These are phyloP conservation scores for Peronospora belbahrii DNA, from an alignment of 352 stramenopile genomes.

Conservation along the genomic window DNA sequence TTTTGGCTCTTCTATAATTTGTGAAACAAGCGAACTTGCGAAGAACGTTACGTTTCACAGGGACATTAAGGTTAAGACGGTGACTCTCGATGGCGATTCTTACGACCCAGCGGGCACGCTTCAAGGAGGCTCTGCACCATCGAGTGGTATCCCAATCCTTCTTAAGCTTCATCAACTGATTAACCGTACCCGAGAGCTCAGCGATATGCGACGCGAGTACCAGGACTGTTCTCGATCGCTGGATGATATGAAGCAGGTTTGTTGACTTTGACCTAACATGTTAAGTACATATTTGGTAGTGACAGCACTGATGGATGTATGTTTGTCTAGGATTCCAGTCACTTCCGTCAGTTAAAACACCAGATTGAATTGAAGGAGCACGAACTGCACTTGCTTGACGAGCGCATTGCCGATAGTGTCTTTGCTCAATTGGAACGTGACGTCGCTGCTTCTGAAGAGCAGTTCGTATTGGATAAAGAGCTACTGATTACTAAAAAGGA, in stretches of 20 bases:
- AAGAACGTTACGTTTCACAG: constrained; percentile 83
- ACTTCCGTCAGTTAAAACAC: constrained; percentile 66
- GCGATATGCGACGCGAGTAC: constrained; percentile 61
- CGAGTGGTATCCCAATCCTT: constrained; percentile 63
- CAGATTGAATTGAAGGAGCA: constrained; percentile 83
- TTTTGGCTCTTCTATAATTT: constrained; percentile 98
- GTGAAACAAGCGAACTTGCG: constrained; percentile 89
- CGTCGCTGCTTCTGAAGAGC: constrained; percentile 54
- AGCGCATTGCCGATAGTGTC: constrained; percentile 71
- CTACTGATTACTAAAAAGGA: constrained; percentile 55
- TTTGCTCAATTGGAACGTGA: constrained; percentile 75
- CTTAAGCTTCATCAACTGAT: constrained; percentile 79
- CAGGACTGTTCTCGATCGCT: constrained; percentile 49
- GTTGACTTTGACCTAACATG: not conserved
- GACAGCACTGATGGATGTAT: constrained; percentile 3
- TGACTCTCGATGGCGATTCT: constrained; percentile 97
- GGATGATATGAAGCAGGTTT: constrained; percentile 64
- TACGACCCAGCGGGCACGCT: constrained; percentile 97
- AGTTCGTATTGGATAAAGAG: constrained; percentile 63
- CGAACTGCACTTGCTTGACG: constrained; percentile 64
- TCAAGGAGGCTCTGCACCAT: constrained; percentile 82
- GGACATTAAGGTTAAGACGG: constrained; percentile 93
- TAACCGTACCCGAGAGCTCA: constrained; percentile 54
- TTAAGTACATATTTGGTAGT: no score
- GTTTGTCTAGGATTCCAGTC: constrained; percentile 44